Evolutionary conservation across 345 rosid genomes (phyloP), one percentile per base, ranked within the genome.

Genomic region (Gynandropsis gynandra): DNA sequence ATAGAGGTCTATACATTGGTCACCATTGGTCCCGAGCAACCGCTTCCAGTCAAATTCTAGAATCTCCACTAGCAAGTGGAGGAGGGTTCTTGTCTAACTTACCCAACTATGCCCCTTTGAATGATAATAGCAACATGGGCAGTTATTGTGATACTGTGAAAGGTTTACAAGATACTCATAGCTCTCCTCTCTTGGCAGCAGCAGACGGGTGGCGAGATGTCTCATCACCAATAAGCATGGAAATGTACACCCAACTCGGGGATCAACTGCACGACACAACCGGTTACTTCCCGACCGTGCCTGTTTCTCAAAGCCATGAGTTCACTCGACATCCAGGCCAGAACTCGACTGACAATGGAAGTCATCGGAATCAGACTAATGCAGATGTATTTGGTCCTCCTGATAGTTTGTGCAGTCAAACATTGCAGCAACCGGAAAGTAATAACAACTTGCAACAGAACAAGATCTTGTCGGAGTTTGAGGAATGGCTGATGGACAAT

Each of bases 401-500:
- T 8, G 56, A 35, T 24, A 5, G 2, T 21, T 16, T 49, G 7
- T 50, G 52, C 20, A 8, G 1, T 36, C 62, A 42, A 32, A 42
- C 13, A 40, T 45, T 49, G 1, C 60, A 46, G 34, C 64, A 52
- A 52, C 60, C 40, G 21, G 46, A 13, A 41, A 47, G 2, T n/a
- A 65, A 39, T 46, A 64, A 65, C 13, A 58, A 52, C 46, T 50
- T 52, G 31, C 35, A 52, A 44, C 59, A 58, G 55, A 46, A 57
- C 16, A 52, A 48, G 42, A 51, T 37, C 15, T 37, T 66, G 20
- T 61, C 56, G 41, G 61, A 60, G 12, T 12, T 66, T 12, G 66
- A 66, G 52, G 48, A 39, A 34, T 66, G 62, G 71, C 66, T 66
- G 9, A 66, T 66, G 56, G 66, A 66, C 27, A 66, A 29, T 52